Conservation (phyloP, 2,329 filamentous ascomycete genomes). For the Aspergillus hortae region DNA sequence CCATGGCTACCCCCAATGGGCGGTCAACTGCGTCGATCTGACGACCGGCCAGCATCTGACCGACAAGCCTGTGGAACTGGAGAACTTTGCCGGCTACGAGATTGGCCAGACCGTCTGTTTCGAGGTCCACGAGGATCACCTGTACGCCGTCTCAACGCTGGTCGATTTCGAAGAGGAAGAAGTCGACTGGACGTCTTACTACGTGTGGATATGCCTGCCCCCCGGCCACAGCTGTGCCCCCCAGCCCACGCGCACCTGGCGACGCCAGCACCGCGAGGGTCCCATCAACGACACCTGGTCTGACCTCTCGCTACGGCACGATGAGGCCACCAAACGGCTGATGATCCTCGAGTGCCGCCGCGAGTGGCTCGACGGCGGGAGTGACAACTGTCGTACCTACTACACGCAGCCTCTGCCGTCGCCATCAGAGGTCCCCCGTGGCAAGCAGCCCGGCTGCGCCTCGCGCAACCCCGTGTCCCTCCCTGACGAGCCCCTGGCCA, state of each 20-base stretch:
- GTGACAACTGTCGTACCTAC: slow-evolving; percentile 61
- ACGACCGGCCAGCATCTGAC: slow-evolving; percentile 37
- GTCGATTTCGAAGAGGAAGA: slow-evolving; percentile 60
- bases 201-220: slow-evolving; percentile 60
- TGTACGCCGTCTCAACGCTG: slow-evolving; percentile 69
- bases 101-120: slow-evolving; percentile 68
- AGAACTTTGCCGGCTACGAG: slow-evolving; percentile 60
- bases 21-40: slow-evolving; percentile 54
- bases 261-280: slow-evolving; percentile 65
- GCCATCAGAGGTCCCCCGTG: slow-evolving; percentile 21
- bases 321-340: slow-evolving; percentile 57
- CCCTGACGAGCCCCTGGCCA: slow-evolving; percentile 27
- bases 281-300: slow-evolving; percentile 73
- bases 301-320: slow-evolving; percentile 58
- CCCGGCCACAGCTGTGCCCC: not conserved
- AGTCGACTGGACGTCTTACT: slow-evolving; percentile 65
- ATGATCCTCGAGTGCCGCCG: slow-evolving; percentile 65
- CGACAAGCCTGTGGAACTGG: slow-evolving; percentile 48
- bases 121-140: slow-evolving; percentile 61
- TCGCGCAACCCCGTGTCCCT: slow-evolving; percentile 13
- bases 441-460: slow-evolving; percentile 8
- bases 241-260: slow-evolving; percentile 55
- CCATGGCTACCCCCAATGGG: slow-evolving; percentile 62
- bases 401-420: slow-evolving; percentile 51
- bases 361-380: slow-evolving; percentile 60